Conservation (phyloP, 2,329 filamentous ascomycete genomes). For the Hymenoscyphus repandus region DNA sequence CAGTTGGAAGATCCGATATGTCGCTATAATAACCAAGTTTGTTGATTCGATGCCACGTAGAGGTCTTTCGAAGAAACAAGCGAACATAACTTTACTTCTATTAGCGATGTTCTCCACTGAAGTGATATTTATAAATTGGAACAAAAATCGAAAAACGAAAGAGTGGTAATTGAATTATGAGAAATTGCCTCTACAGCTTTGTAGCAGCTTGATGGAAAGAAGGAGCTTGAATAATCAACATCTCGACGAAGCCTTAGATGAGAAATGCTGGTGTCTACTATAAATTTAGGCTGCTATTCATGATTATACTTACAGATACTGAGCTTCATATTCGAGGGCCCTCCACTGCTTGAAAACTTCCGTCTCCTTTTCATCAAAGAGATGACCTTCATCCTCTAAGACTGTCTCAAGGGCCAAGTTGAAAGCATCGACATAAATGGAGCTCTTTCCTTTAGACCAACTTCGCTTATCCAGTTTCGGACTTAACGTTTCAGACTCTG, state of each 20-base stretch:
- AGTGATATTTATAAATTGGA: not conserved
- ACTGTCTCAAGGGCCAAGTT: constrained; percentile 89
- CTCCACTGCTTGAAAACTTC: constrained; percentile 74
- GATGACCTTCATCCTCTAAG: constrained; percentile 77
- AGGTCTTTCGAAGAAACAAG: constrained; percentile 86
- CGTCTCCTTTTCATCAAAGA: constrained; percentile 78
- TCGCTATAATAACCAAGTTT: constrained; percentile 77
- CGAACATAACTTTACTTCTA: constrained; percentile 67
- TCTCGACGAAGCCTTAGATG: not conserved
- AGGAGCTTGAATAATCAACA: not conserved
- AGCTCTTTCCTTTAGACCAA: constrained; percentile 64
- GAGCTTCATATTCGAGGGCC: constrained; percentile 70
- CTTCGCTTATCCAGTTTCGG: constrained; percentile 42
- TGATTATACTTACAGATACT: constrained; percentile 69
- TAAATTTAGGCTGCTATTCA: no score
- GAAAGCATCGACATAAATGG: constrained; percentile 96
- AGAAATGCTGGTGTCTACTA: no score
- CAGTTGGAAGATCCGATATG: constrained; percentile 65
- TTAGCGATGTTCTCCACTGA: constrained; percentile 7
- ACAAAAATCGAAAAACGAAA: not conserved
- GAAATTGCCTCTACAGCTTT: not conserved
- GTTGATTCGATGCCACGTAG: constrained; percentile 80
- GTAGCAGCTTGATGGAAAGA: not conserved
- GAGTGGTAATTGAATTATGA: not conserved
- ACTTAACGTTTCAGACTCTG: constrained; percentile 37